Conservation (phyloP, 441 rosid genomes). For the Rhodomyrtus psidioides region DNA sequence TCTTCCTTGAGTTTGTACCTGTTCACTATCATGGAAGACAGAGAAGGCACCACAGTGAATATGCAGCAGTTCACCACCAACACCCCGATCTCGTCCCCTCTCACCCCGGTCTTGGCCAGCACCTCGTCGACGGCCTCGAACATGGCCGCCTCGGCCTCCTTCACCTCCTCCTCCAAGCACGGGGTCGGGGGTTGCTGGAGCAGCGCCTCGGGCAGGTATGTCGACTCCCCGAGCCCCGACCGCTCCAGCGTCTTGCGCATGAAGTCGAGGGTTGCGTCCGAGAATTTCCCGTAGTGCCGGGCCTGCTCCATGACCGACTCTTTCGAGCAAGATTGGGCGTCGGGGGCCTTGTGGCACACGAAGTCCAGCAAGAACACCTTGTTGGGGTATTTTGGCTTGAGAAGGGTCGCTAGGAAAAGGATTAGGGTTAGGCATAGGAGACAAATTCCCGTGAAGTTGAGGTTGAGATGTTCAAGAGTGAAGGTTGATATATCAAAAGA, state of each 20-base stretch:
- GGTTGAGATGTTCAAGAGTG: neutral
- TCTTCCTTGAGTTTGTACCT: neutral
- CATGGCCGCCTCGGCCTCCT: neutral
- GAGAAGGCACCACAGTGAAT: slow-evolving; percentile 2
- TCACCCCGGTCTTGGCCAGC: slow-evolving; percentile 2
- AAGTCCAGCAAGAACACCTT: slow-evolving; percentile 3
- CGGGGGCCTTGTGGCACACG: neutral
- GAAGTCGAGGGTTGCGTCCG: neutral
- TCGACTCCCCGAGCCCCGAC: neutral
- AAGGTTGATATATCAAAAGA: neutral
- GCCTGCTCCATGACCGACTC: neutral
- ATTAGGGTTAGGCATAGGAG: neutral
- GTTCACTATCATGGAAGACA: slow-evolving; percentile 8
- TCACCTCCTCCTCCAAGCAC: neutral
- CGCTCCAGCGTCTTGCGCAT: neutral
- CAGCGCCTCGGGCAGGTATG: neutral
- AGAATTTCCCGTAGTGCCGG: neutral
- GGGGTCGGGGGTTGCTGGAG: neutral
- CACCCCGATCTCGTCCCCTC: neutral
- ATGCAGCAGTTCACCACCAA: slow-evolving; percentile 4
- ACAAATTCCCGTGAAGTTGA: neutral
- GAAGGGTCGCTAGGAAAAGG: neutral
- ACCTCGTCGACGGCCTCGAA: neutral
- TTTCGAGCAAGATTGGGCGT: neutral
- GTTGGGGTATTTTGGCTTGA: neutral